Percentiles rank a stretch among this genome's conserved stretches.
These are phyloP conservation scores for Pterula multifida DNA, from an alignment of 1,284 basidiomycete genomes.

Conservation along the genomic window DNA sequence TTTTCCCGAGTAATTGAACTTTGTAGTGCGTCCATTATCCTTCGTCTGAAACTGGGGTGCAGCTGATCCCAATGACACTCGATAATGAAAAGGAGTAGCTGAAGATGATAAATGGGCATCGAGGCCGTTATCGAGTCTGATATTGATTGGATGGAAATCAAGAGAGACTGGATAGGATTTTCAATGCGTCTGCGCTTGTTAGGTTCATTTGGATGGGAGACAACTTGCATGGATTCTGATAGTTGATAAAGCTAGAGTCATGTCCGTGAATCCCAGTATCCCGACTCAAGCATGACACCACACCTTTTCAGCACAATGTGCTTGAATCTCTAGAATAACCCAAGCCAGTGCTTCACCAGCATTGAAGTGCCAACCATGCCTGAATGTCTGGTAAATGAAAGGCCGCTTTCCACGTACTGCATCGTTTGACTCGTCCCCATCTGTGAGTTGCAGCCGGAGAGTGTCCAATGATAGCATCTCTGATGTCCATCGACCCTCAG, in stretches of 20 bases:
- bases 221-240: constrained; percentile 44
- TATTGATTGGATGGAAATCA: constrained; percentile 35
- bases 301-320: constrained; percentile 68
- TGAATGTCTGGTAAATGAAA: constrained; percentile 54
- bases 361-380: constrained; percentile 64
- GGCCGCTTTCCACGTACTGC: constrained; percentile 19
- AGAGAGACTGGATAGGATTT: constrained; percentile 47
- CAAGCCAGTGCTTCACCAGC: constrained; percentile 64
- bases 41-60: constrained; percentile 40
- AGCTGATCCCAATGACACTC: constrained; percentile 61
- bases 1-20: constrained; percentile 59
- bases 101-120: constrained; percentile 46
- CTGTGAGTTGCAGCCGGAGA: constrained; percentile 39
- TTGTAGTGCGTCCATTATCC: constrained; percentile 43
- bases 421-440: constrained; percentile 6
- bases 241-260: constrained; percentile 41
- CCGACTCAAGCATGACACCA: too few species aligned
- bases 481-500: constrained; percentile 49
- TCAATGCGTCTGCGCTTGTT: constrained; percentile 41
- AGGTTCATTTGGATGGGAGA: constrained; percentile 12
- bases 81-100: constrained; percentile 77
- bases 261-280: too few species aligned
- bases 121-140: constrained; percentile 14
- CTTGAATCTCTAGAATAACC: constrained; percentile 75
- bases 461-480: constrained; percentile 53